Percentiles rank a stretch among this genome's conserved stretches.
phyloP scores from a whole-genome alignment of 495 filamentous ascomycete species.

The Penicillium antarcticum region DNA sequence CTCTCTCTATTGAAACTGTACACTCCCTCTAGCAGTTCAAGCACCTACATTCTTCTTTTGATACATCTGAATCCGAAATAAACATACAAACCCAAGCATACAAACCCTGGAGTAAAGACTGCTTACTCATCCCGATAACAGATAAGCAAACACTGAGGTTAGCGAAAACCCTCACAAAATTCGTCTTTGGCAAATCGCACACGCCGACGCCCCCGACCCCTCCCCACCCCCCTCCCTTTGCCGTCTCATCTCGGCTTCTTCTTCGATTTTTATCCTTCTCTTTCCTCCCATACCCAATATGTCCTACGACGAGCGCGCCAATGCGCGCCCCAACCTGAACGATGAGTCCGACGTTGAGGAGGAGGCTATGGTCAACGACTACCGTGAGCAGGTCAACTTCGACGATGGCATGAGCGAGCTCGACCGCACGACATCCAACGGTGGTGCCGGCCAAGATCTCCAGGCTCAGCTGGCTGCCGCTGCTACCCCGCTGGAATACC shows the following conservation, averaged over 20 bases:
- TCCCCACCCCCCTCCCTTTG: slow-evolving; percentile 19
- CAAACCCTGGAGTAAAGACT: background rate
- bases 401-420: slow-evolving; percentile 80
- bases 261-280: slow-evolving; percentile 6
- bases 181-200: slow-evolving; percentile 46
- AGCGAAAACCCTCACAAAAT: slow-evolving; percentile 54
- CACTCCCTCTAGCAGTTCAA: too few relatives aligned
- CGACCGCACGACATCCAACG: slow-evolving; percentile 57
- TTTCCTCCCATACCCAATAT: slow-evolving; percentile 30
- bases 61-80: too few relatives aligned
- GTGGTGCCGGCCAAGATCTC: slow-evolving; percentile 67
- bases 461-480: slow-evolving; percentile 85
- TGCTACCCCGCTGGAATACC: slow-evolving; percentile 91
- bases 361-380: slow-evolving; percentile 90
- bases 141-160: slow-evolving; percentile 42
- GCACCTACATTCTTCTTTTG: too few relatives aligned
- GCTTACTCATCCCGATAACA: slow-evolving; percentile 42
- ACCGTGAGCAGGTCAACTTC: slow-evolving; percentile 89
- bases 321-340: slow-evolving; percentile 53
- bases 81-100: background rate
- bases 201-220: slow-evolving; percentile 39
- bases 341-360: slow-evolving; percentile 92
- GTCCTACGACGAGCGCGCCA: slow-evolving; percentile 51
- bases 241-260: slow-evolving; percentile 24
- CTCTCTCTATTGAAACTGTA: too few relatives aligned